These are phyloP conservation scores for Fraxinus cuspidata DNA, from an alignment of 257 asterid species.

Conservation along the genomic window DNA sequence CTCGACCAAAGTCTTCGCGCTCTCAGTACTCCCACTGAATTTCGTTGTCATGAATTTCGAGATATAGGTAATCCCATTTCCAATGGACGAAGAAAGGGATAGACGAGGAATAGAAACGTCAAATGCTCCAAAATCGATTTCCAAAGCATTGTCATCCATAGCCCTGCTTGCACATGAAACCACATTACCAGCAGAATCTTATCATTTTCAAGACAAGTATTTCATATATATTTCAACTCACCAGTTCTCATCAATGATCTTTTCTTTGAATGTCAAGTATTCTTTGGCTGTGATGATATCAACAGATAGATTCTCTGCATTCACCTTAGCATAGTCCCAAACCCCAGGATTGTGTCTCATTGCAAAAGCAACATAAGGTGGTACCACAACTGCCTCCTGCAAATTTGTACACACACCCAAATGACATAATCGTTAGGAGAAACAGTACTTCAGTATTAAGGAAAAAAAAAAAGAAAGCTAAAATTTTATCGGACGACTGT, in stretches of 20 bases:
- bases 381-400: constrained; percentile 85
- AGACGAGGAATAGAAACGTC: constrained; percentile 44
- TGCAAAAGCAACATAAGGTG: constrained; percentile 76
- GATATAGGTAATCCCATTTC: constrained; percentile 57
- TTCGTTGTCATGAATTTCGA: constrained; percentile 66
- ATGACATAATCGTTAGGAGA: background rate
- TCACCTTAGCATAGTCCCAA: constrained; percentile 73
- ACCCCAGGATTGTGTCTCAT: constrained; percentile 67
- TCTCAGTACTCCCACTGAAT: constrained; percentile 47
- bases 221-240: constrained; percentile 20
- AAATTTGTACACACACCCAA: background rate
- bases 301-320: constrained; percentile 53
- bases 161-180: constrained; percentile 50
- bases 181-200: constrained; percentile 6
- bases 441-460: background rate
- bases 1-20: constrained; percentile 58
- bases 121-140: constrained; percentile 73
- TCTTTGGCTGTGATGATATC: constrained; percentile 55
- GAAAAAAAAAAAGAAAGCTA: too few species aligned
- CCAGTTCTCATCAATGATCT: constrained; percentile 67
- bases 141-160: constrained; percentile 68
- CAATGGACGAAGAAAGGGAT: constrained; percentile 62
- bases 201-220: background rate
- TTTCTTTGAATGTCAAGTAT: constrained; percentile 68
- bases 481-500: too few species aligned